Conservation (phyloP, 2,329 filamentous ascomycete genomes). For the Aspergillus ibericus region DNA sequence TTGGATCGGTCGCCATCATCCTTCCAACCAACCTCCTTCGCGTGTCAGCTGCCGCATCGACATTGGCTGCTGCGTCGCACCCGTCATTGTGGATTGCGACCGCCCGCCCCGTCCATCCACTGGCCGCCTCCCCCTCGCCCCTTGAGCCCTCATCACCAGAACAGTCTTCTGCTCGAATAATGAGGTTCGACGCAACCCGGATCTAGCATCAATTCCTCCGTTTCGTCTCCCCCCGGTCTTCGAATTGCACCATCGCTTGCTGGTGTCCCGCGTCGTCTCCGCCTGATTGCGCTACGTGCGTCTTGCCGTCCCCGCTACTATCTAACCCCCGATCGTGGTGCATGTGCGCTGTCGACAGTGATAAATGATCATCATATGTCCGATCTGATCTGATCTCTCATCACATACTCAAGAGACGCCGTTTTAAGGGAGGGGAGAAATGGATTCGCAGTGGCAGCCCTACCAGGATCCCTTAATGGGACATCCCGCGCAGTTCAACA, state of each 20-base stretch:
- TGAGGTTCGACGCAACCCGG: conserved; percentile 23
- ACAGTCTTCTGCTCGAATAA: conserved; percentile 21
- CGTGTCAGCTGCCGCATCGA: conserved; percentile 19
- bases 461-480: conserved; percentile 64
- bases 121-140: conserved; percentile 15
- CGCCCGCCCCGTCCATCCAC: conserved; percentile 19
- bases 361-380: conserved; percentile 21
- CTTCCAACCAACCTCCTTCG: conserved; percentile 13
- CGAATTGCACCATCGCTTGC: conserved; percentile 20
- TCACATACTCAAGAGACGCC: conserved; percentile 12
- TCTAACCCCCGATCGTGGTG: conserved; percentile 32
- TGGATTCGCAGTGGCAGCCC: conserved; percentile 66
- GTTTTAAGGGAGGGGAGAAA: conserved; percentile 29
- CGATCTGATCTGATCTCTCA: conserved; percentile 6
- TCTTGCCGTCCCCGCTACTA: conserved; percentile 29
- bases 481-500: conserved; percentile 65
- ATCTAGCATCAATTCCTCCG: conserved; percentile 24
- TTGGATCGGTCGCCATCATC: conserved; percentile 6
- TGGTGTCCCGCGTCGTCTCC: conserved; percentile 18
- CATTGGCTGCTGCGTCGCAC: conserved; percentile 15
- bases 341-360: conserved; percentile 28
- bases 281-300: conserved; percentile 30
- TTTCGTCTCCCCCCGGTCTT: conserved; percentile 11
- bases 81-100: conserved; percentile 22
- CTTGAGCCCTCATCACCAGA: conserved; percentile 13